Conservation (phyloP, 1,284 basidiomycete species). For the Pascua guehoae region DNA sequence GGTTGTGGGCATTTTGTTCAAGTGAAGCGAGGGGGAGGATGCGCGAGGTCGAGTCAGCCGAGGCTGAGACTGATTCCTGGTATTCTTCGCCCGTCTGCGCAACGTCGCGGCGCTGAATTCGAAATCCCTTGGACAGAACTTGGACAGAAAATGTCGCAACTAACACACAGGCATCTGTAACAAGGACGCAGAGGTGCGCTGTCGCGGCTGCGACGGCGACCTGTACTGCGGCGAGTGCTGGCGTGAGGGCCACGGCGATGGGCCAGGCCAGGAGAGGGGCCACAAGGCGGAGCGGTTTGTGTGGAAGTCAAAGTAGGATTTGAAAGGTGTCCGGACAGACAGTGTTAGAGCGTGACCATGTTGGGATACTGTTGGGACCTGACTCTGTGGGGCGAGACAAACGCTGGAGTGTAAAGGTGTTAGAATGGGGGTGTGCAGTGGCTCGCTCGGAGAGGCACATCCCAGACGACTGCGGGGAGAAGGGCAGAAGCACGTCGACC, state of each 20-base stretch:
- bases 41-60: neutral
- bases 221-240: conserved; percentile 43
- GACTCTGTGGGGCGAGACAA: too few species aligned
- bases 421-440: too few species aligned
- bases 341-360: too few species aligned
- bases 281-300: conserved; percentile 12
- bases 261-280: conserved; percentile 2
- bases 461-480: too few species aligned
- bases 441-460: too few species aligned
- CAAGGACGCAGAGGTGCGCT: conserved; percentile 39
- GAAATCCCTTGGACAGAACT: neutral
- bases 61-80: neutral
- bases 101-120: neutral
- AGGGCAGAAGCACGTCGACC: too few species aligned
- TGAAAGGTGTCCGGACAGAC: too few species aligned
- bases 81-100: neutral
- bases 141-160: neutral
- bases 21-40: neutral
- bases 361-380: too few species aligned
- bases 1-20: neutral
- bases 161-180: conserved; percentile 43
- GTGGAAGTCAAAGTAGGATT: neutral
- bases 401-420: too few species aligned
- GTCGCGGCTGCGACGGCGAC: conserved; percentile 41
- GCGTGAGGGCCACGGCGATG: conserved; percentile 20